These are phyloP conservation scores for Periconia sp. DNA, from an alignment of 2,329 filamentous ascomycete species.

Conservation along the genomic window DNA sequence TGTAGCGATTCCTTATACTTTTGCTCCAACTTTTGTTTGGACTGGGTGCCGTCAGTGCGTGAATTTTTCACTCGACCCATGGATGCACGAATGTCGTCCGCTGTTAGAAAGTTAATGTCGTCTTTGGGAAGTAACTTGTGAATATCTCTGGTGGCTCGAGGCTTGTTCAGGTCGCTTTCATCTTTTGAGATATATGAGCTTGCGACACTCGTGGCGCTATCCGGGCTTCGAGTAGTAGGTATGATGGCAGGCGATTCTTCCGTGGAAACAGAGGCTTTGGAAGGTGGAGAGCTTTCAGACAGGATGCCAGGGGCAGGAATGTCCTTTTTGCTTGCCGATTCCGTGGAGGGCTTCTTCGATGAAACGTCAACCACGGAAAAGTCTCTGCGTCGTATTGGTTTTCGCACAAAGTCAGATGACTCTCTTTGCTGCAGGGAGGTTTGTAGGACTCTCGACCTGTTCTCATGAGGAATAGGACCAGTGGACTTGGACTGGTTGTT, in stretches of 20 bases:
- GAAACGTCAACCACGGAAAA: constrained; percentile 4
- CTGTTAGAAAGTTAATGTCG: constrained; percentile 47
- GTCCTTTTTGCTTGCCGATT: not conserved
- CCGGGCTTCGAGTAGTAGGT: not conserved
- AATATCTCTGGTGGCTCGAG: constrained; percentile 20
- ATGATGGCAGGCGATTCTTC: not conserved
- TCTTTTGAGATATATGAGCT: not conserved
- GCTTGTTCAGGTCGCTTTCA: not conserved
- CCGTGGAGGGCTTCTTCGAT: not conserved
- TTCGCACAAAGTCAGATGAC: not conserved
- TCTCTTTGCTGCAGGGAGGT: constrained; percentile 20
- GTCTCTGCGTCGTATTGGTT: constrained; percentile 1
- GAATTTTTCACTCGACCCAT: constrained; percentile 37
- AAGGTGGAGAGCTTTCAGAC: too few species aligned
- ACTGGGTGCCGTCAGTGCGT: constrained; percentile 14
- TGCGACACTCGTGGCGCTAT: too few species aligned
- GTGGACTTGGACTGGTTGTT: not conserved
- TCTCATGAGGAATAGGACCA: not conserved
- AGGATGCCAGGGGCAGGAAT: not conserved
- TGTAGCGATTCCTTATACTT: constrained; percentile 21
- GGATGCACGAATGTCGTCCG: constrained; percentile 45
- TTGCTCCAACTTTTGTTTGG: constrained; percentile 29
- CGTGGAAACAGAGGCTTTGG: too few species aligned
- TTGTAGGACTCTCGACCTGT: constrained; percentile 10
- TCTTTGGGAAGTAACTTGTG: constrained; percentile 38